phyloP scores from a whole-genome alignment of 106 monocot species.

The Dendrobium officinale region DNA sequence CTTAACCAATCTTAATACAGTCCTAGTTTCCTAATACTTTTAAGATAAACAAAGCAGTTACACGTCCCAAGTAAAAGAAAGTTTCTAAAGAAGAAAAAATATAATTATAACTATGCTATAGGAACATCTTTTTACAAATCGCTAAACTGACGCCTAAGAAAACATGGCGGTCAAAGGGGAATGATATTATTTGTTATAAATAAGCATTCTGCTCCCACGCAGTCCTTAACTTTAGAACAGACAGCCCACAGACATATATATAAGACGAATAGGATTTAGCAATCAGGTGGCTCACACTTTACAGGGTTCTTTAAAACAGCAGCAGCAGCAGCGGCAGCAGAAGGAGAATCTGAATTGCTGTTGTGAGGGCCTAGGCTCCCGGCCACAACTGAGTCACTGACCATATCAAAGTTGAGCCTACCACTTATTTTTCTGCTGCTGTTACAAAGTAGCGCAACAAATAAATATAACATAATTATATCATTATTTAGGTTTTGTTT shows the following conservation, averaged over 20 bases:
- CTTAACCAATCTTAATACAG: no score
- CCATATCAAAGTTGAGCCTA: slow-evolving; percentile 65
- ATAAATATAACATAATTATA: no score
- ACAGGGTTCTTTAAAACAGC: slow-evolving; percentile 8
- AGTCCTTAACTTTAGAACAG: not conserved
- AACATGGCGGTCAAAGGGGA: slow-evolving; percentile 2
- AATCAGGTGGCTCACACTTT: slow-evolving; percentile 46
- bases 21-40: no score
- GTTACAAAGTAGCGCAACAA: not conserved
- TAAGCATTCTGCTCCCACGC: not conserved
- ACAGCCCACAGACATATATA: not conserved
- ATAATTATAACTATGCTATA: not conserved
- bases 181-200: slow-evolving; percentile 1
- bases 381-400: slow-evolving; percentile 75
- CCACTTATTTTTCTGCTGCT: slow-evolving; percentile 63
- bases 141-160: slow-evolving; percentile 1
- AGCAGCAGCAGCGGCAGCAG: slow-evolving; percentile 7
- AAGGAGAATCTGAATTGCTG: slow-evolving; percentile 26
- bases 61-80: no score
- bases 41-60: no score
- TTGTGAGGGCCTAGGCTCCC: slow-evolving; percentile 56
- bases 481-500: no score
- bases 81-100: no score
- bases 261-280: not conserved
- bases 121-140: not conserved